These are phyloP conservation scores for Penicillium arizonense DNA, from an alignment of 495 filamentous ascomycete species.

Conservation along the genomic window DNA sequence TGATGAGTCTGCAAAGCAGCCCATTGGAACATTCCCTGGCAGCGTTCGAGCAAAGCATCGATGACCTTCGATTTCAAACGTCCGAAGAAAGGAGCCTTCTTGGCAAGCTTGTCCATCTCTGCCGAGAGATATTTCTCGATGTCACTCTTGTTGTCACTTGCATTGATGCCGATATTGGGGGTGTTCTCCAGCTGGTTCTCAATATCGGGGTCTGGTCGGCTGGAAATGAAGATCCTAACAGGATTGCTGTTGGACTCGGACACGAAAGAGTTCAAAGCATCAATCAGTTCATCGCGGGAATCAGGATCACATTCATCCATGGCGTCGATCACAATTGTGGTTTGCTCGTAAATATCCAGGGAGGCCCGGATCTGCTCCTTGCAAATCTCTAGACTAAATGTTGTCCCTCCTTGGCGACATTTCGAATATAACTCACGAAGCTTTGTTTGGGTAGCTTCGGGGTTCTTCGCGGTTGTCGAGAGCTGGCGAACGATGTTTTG, in stretches of 20 bases:
- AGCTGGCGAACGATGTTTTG: constrained; percentile 38
- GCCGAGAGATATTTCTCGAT: constrained; percentile 26
- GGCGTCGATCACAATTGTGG: constrained; percentile 45
- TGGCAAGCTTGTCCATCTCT: constrained; percentile 20
- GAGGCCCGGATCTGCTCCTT: constrained; percentile 20
- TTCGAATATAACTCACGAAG: constrained; percentile 8
- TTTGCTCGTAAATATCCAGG: constrained; percentile 8
- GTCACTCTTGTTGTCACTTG: constrained; percentile 27
- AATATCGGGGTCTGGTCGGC: constrained; percentile 39
- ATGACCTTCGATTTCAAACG: constrained; percentile 14
- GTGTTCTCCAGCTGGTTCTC: constrained; percentile 12
- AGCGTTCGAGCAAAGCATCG: constrained; percentile 3
- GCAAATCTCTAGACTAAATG: constrained; percentile 17
- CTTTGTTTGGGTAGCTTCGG: constrained; percentile 11
- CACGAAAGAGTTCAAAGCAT: constrained; percentile 26
- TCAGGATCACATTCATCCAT: constrained; percentile 43
- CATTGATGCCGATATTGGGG: constrained; percentile 34
- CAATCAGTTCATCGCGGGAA: constrained; percentile 27
- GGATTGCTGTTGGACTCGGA: constrained; percentile 21
- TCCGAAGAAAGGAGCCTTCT: background rate
- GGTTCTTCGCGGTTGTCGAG: constrained; percentile 16
- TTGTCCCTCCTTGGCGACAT: constrained; percentile 13
- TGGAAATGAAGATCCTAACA: constrained; percentile 48
- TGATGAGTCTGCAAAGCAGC: constrained; percentile 32
- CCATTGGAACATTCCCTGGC: constrained; percentile 34